phyloP scores from a whole-genome alignment of 2,329 filamentous ascomycete genomes.

The Pseudogymnoascus sp. region DNA sequence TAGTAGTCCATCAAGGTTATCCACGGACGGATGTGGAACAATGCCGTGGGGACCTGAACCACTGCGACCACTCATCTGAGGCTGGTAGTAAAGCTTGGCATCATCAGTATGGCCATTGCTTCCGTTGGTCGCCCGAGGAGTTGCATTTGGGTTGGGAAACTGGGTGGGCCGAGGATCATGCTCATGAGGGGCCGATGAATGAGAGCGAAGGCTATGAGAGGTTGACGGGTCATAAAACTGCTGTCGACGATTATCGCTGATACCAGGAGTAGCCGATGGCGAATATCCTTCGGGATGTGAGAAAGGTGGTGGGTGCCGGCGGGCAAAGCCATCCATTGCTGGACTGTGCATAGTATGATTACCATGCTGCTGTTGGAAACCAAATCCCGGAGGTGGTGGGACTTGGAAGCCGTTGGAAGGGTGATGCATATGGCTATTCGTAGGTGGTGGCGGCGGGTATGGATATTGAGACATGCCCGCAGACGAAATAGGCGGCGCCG shows the following conservation, averaged over 20 bases:
- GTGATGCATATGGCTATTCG: conserved; percentile 21
- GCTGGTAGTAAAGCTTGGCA: conserved; percentile 22
- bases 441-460: conserved; percentile 19
- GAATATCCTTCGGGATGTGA: conserved; percentile 28
- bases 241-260: conserved; percentile 14
- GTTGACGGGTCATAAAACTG: conserved; percentile 43
- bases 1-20: conserved; percentile 31
- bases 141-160: conserved; percentile 32
- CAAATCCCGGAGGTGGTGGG: conserved; percentile 3
- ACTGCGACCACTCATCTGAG: conserved; percentile 16
- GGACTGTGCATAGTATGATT: background rate
- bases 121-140: conserved; percentile 33
- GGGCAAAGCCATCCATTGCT: background rate
- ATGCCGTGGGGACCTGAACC: conserved; percentile 14
- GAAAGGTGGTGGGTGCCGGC: conserved; percentile 24
- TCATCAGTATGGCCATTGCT: conserved; percentile 29
- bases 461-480: conserved; percentile 31
- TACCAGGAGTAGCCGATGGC: conserved; percentile 24
- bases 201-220: conserved; percentile 54
- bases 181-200: conserved; percentile 44
- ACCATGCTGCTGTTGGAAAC: background rate
- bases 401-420: conserved; percentile 21
- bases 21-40: conserved; percentile 13
- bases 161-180: conserved; percentile 24
- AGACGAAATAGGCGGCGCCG: conserved; percentile 43